Evolutionary conservation across 352 stramenopile genomes (phyloP).

Genomic region (Phytophthora macrochlamydospora): DNA sequence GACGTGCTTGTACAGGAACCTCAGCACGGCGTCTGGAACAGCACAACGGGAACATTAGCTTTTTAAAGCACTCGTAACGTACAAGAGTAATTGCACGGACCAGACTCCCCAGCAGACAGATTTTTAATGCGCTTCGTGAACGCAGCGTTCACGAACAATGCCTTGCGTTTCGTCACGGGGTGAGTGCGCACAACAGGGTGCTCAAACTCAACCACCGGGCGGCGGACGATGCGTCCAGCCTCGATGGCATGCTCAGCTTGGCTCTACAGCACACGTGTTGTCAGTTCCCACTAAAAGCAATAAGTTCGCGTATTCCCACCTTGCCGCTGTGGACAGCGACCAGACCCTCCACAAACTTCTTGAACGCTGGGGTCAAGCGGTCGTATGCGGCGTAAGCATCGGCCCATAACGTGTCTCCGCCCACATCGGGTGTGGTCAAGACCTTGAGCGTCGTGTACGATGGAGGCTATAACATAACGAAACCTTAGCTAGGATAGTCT

Average conservation of each 20-base stretch:
- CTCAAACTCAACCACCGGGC: conserved; percentile 36
- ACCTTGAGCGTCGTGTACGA: conserved; percentile 36
- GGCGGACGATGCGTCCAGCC: conserved; percentile 31
- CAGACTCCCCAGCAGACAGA: conserved; percentile 40
- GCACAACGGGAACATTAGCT: too few relatives aligned
- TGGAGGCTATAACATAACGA: conserved; percentile 19
- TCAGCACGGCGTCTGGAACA: too few relatives aligned
- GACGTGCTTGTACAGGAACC: too few relatives aligned
- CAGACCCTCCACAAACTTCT: conserved; percentile 48
- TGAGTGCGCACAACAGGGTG: conserved; percentile 54
- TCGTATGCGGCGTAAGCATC: conserved; percentile 57
- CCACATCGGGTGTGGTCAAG: conserved; percentile 31
- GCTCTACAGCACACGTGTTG: neutral
- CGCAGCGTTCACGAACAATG: conserved; percentile 40
- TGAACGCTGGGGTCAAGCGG: conserved; percentile 43
- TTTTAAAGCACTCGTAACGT: too few relatives aligned
- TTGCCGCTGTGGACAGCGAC: conserved; percentile 56
- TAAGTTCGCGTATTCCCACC: conserved; percentile 3
- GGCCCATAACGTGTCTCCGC: conserved; percentile 51
- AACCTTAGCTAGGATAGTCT: too few relatives aligned
- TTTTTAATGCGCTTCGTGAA: conserved; percentile 51
- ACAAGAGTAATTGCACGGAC: conserved; percentile 10
- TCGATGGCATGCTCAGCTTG: conserved; percentile 18
- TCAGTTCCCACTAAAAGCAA: neutral
- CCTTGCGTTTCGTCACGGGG: conserved; percentile 25